Base-by-base conservation (phyloP, 2,329 filamentous ascomycete species). In the Ascocoryne sarcoides region DNA sequence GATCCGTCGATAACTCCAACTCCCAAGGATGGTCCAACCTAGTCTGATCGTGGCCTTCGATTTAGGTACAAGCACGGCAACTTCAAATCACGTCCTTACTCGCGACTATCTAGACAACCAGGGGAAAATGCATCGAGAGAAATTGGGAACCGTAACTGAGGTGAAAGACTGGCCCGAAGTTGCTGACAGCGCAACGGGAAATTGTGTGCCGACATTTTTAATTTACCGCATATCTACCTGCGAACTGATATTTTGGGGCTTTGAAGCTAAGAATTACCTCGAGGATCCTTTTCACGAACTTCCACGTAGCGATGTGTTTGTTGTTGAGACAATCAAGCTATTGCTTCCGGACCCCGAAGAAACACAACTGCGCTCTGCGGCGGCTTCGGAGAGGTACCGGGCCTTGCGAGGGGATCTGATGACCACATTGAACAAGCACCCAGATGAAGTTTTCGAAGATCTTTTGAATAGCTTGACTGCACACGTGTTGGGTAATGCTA, bases 301-400 rank as follows among this genome's bases (percentile, higher is more conserved):
- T 14, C 4, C n/a, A n/a, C 32, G 23, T 9, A 40, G 40, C 10
- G 15, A 42, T 12, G 39, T 44, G 1, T 44, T 47, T n/a, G 26
- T 44, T 10, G 45, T 47, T 15, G 39, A 47, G 17, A 18, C 40
- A 10, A 44, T 42, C 16, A 47, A 47, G 21, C 39, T 47, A 14
- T 33, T 47, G 10, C 38, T 47, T 23, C 19, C 15, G 29, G 38
- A 42, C 15, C 38, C 38, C 16, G 29, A 44, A 12, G 16, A 36
- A 10, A 23, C 20, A n/a, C 35, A 21, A 37, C 10, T 14, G 10
- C 15, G 33, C 2, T 18, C 36, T 10, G 15, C 17, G 3, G n/a
- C n/a, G n/a, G n/a, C n/a, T n/a, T n/a, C n/a, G n/a, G n/a, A n/a
- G 21, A 29, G 40, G 20, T 41, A 46, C 14, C 34, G 32, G 4